Evolutionary conservation across 1,284 basidiomycete species (phyloP).

Genomic region (Gastroboletus turbinatus): DNA sequence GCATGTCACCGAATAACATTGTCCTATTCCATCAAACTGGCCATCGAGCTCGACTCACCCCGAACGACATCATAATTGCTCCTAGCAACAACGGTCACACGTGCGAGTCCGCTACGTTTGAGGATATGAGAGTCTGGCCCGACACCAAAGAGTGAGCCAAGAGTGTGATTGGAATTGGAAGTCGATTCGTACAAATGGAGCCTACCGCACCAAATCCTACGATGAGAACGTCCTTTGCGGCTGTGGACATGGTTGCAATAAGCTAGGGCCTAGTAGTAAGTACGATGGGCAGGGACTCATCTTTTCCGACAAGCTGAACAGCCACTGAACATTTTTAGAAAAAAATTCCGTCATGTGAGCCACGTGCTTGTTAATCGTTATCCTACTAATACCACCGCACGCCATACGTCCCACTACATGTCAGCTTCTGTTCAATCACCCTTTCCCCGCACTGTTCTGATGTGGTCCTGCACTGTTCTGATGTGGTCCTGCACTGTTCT

Average conservation of each 20-base stretch:
- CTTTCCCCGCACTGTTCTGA: too few relatives aligned
- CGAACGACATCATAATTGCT: slow-evolving; percentile 66
- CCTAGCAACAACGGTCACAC: slow-evolving; percentile 74
- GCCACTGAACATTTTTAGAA: neutral
- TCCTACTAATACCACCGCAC: too few relatives aligned
- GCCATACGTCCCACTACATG: too few relatives aligned
- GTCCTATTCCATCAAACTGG: neutral
- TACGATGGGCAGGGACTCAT: too few relatives aligned
- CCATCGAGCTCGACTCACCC: slow-evolving; percentile 34
- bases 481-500: too few relatives aligned
- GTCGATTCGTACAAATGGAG: slow-evolving; percentile 46
- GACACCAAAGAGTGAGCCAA: neutral
- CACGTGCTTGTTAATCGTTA: too few relatives aligned
- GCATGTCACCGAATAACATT: neutral
- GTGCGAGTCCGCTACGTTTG: slow-evolving; percentile 56
- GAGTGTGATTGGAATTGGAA: neutral
- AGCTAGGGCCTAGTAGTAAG: neutral
- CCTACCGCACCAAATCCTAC: slow-evolving; percentile 61
- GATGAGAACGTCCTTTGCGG: slow-evolving; percentile 49
- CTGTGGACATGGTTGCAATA: slow-evolving; percentile 1
- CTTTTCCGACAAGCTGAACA: neutral
- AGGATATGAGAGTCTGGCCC: slow-evolving; percentile 60
- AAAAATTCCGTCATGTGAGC: too few relatives aligned
- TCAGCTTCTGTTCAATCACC: too few relatives aligned
- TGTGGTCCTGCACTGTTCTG: too few relatives aligned